Percentiles rank a stretch among this genome's conserved stretches.
Evolutionary conservation across 345 rosid genomes (phyloP).

Genomic region (Carallia pectinifolia): DNA sequence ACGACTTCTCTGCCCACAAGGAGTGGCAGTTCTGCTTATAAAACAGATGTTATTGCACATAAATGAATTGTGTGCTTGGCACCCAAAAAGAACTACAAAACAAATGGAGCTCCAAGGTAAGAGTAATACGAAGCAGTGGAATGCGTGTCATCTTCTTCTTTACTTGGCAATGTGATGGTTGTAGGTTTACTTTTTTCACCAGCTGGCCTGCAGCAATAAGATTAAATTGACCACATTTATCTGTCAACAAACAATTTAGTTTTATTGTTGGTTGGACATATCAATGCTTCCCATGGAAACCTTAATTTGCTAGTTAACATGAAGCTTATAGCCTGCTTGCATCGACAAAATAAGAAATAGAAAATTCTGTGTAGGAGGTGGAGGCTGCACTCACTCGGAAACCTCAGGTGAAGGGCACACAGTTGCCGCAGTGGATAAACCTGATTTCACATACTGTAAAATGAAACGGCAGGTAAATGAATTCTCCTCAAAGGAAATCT

Average conservation of each 20-base stretch:
- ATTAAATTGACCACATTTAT: neutral
- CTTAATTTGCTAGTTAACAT: constrained; percentile 58
- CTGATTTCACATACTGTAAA: constrained; percentile 47
- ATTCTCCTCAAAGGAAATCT: neutral
- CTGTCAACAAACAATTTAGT: constrained; percentile 28
- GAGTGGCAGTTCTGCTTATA: constrained; percentile 53
- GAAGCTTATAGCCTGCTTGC: neutral
- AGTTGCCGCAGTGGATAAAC: constrained; percentile 34
- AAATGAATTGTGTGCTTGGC: neutral
- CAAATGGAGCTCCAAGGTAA: constrained; percentile 16
- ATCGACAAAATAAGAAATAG: neutral
- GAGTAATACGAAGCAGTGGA: constrained; percentile 76
- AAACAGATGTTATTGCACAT: neutral
- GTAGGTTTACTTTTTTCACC: constrained; percentile 42
- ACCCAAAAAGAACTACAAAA: constrained; percentile 15
- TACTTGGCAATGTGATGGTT: constrained; percentile 40
- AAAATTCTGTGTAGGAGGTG: neutral
- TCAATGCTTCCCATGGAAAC: neutral
- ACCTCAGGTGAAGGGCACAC: constrained; percentile 28
- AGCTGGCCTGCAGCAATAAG: constrained; percentile 43
- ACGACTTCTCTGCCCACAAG: constrained; percentile 51
- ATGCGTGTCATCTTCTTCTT: constrained; percentile 81
- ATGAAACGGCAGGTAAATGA: constrained; percentile 13
- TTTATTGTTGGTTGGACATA: neutral
- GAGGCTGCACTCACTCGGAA: constrained; percentile 47